Conservation (phyloP, 495 filamentous ascomycete genomes). For the Aspergillus funiculosus region DNA sequence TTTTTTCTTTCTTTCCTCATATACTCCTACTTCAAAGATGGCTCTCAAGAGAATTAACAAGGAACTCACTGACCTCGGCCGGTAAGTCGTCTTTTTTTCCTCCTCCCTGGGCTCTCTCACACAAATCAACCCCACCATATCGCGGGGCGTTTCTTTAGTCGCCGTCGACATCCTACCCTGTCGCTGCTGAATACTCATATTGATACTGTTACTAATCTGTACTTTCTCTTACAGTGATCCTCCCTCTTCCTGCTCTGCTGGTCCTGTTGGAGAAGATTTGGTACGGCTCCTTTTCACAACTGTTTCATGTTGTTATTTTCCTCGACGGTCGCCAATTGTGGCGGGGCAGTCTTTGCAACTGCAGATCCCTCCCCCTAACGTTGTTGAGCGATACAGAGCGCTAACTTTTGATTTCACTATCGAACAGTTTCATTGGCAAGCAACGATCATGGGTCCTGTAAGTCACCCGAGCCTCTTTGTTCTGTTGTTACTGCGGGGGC, state of each 20-base stretch:
- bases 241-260: slow-evolving; percentile 96
- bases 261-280: slow-evolving; percentile 93
- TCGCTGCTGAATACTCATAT: background rate
- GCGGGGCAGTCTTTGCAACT: slow-evolving; percentile 19
- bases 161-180: background rate
- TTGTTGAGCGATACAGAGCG: background rate
- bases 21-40: slow-evolving; percentile 54
- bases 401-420: slow-evolving; percentile 18
- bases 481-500: background rate
- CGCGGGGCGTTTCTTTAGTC: slow-evolving; percentile 22
- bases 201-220: slow-evolving; percentile 1
- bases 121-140: slow-evolving; percentile 18
- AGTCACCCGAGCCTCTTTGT: slow-evolving; percentile 36
- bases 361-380: slow-evolving; percentile 3
- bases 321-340: slow-evolving; percentile 12
- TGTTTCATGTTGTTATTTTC: slow-evolving; percentile 11
- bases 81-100: slow-evolving; percentile 53
- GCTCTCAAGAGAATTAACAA: slow-evolving; percentile 99
- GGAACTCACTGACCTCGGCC: slow-evolving; percentile 97
- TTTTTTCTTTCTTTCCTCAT: slow-evolving; percentile 10
- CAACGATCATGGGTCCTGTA: slow-evolving; percentile 99
- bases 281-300: slow-evolving; percentile 55
- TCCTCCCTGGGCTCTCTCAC: too few relatives aligned
- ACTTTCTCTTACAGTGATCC: slow-evolving; percentile 63
- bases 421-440: slow-evolving; percentile 97